These are phyloP conservation scores for Bipolaris cookei DNA, from an alignment of 2,329 filamentous ascomycete species.

Conservation along the genomic window DNA sequence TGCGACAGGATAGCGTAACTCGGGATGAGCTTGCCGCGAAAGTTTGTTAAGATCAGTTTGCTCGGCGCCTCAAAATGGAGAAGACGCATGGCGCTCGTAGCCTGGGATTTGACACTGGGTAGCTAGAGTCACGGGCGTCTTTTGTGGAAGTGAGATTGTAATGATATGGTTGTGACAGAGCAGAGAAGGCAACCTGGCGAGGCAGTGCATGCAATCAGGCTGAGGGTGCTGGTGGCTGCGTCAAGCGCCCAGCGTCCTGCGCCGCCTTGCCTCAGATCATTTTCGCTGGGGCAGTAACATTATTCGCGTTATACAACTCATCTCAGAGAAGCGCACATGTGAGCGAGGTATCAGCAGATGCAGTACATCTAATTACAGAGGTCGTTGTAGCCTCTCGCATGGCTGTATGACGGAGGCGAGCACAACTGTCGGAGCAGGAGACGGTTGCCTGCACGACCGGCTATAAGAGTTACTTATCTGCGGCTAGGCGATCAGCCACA, in stretches of 20 bases:
- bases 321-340: not conserved
- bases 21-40: slow-evolving; percentile 13
- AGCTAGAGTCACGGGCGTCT: not conserved
- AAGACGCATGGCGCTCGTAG: not conserved
- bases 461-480: not conserved
- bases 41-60: not conserved
- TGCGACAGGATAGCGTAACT: slow-evolving; percentile 45
- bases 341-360: not conserved
- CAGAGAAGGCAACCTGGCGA: slow-evolving; percentile 11
- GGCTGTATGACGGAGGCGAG: not conserved
- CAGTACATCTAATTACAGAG: not conserved
- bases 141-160: not conserved
- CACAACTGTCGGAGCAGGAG: not conserved
- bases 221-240: not conserved
- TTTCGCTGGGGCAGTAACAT: not conserved
- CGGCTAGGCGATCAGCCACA: not conserved
- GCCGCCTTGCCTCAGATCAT: not conserved
- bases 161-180: not conserved
- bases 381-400: not conserved
- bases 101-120: not conserved
- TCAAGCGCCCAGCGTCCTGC: not conserved
- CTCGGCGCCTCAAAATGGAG: not conserved
- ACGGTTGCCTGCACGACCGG: not conserved
- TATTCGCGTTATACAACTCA: not conserved
- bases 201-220: slow-evolving; percentile 4